These are phyloP conservation scores for Ustulina deusta DNA, from an alignment of 2,329 filamentous ascomycete species.

Conservation along the genomic window DNA sequence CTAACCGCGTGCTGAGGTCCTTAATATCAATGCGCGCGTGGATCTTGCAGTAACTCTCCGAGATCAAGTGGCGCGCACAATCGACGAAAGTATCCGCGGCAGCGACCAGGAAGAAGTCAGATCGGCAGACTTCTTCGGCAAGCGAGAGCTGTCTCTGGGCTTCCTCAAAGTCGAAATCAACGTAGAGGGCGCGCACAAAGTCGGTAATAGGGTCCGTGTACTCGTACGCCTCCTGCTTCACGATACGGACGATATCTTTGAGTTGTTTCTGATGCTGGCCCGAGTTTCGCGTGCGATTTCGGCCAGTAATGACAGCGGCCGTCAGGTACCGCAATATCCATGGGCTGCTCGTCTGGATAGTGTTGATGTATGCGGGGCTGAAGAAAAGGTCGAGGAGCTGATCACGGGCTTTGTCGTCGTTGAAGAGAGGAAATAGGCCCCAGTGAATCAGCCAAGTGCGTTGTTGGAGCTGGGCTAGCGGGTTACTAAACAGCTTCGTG, in stretches of 20 bases:
- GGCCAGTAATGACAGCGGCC: conserved; percentile 94
- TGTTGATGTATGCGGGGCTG: conserved; percentile 98
- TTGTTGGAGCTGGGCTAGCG: conserved; percentile 93
- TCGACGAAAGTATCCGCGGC: conserved; percentile 92
- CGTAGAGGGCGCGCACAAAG: conserved; percentile 95
- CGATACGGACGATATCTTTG: conserved; percentile 95
- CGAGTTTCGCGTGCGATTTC: conserved; percentile 82
- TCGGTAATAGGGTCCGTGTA: conserved; percentile 96
- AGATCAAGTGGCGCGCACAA: conserved; percentile 94
- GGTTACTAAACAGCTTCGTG: conserved; percentile 94
- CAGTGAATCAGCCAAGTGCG: conserved; percentile 98
- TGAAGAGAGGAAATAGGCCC: conserved; percentile 98
- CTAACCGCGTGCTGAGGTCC: conserved; percentile 91
- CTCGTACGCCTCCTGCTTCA: conserved; percentile 97
- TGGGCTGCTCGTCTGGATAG: conserved; percentile 96
- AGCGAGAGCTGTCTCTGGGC: conserved; percentile 87
- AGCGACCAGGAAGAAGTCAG: conserved; percentile 94
- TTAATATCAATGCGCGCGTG: conserved; percentile 98
- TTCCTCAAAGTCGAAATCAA: conserved; percentile 97
- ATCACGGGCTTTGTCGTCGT: conserved; percentile 92
- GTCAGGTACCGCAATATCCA: conserved; percentile 96
- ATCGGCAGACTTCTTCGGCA: conserved; percentile 90
- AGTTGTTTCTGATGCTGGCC: conserved; percentile 96
- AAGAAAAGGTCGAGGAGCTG: conserved; percentile 96
- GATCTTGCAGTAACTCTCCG: conserved; percentile 99